Conservation (phyloP, 768 basidiomycete genomes). For the Trametes punicea region DNA sequence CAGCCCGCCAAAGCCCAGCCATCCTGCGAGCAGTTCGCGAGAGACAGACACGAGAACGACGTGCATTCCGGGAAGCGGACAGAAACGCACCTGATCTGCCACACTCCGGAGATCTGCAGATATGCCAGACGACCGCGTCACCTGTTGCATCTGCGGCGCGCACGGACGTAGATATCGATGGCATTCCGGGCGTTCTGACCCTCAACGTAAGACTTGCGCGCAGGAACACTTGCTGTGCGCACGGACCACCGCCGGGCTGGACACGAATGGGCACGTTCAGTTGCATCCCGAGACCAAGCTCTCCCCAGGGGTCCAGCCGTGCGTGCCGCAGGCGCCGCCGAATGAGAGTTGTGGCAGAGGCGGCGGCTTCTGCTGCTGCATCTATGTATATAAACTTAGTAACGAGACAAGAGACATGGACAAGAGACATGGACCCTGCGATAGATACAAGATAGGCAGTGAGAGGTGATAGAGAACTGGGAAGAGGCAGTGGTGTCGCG, state of each 20-base stretch:
- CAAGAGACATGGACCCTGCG: constrained; percentile 1
- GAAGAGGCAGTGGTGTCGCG: constrained; percentile 11
- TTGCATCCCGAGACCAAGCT: background rate
- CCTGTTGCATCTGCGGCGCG: too few relatives aligned
- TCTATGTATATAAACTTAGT: constrained; percentile 23
- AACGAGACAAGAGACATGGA: constrained; percentile 13
- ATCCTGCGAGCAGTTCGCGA: too few relatives aligned
- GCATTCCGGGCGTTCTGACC: constrained; percentile 5
- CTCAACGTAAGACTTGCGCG: constrained; percentile 12
- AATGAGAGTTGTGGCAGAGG: too few relatives aligned
- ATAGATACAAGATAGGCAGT: constrained; percentile 24
- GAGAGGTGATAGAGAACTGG: background rate
- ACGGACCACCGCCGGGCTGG: constrained; percentile 15
- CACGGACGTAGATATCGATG: too few relatives aligned
- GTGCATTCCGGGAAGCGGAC: too few relatives aligned
- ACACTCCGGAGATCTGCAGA: too few relatives aligned
- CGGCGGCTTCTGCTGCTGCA: background rate
- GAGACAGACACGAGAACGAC: too few relatives aligned
- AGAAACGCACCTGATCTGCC: too few relatives aligned
- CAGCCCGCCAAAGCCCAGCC: too few relatives aligned
- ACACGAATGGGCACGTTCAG: background rate
- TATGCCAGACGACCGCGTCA: too few relatives aligned
- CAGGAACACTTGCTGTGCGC: constrained; percentile 4
- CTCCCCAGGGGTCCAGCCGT: background rate
- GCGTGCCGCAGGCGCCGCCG: background rate